Conservation (phyloP, 495 filamentous ascomycete genomes). For the Cercophora scortea region DNA sequence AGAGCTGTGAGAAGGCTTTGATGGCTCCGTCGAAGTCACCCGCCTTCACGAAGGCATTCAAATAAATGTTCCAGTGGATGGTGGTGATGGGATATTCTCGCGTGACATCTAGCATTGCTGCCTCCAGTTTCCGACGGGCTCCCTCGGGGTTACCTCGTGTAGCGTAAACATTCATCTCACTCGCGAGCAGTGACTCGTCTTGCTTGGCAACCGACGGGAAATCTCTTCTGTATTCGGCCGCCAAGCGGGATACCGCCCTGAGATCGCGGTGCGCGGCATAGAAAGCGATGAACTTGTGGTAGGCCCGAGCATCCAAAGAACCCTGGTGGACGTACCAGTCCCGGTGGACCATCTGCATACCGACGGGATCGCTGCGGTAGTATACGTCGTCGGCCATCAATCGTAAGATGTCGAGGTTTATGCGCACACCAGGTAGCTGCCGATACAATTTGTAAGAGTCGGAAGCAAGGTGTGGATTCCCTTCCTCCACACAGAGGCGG, state of each 20-base stretch:
- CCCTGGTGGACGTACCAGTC: slow-evolving; percentile 43
- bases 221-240: slow-evolving; percentile 38
- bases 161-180: slow-evolving; percentile 59
- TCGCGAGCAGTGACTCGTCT: slow-evolving; percentile 24
- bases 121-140: slow-evolving; percentile 51
- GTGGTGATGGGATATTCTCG: slow-evolving; percentile 37
- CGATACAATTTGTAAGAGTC: slow-evolving; percentile 30
- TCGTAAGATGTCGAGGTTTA: slow-evolving; percentile 6
- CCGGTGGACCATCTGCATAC: slow-evolving; percentile 43
- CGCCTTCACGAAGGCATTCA: slow-evolving; percentile 60
- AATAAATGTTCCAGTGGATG: slow-evolving; percentile 64
- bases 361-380: slow-evolving; percentile 27
- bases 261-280: slow-evolving; percentile 50
- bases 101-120: slow-evolving; percentile 43
- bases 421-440: slow-evolving; percentile 13
- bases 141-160: slow-evolving; percentile 51
- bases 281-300: slow-evolving; percentile 39
- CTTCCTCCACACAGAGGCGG: slow-evolving; percentile 3
- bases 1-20: slow-evolving; percentile 49
- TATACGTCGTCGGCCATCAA: slow-evolving; percentile 25
- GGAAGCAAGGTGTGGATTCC: slow-evolving; percentile 14
- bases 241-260: slow-evolving; percentile 42
- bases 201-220: slow-evolving; percentile 28
- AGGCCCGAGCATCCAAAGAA: slow-evolving; percentile 32
- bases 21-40: slow-evolving; percentile 58